These are phyloP conservation scores for Cercospora beticola DNA, from an alignment of 2,329 filamentous ascomycete genomes.

Conservation along the genomic window DNA sequence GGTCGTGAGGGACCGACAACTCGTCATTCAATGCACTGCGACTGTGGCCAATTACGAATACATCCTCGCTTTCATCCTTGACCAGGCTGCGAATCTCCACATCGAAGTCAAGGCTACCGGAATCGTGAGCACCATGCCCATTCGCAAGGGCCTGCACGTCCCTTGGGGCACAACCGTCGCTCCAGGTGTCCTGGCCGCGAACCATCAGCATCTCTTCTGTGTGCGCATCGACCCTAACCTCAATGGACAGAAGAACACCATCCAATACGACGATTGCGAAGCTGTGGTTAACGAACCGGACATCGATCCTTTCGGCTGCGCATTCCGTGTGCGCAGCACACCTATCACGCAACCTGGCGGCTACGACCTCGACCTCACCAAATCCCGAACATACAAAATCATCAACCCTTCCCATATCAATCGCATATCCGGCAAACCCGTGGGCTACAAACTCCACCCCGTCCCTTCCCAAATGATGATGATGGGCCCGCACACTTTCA, in stretches of 20 bases:
- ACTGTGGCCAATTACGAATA: too few relatives aligned
- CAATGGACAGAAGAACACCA: slow-evolving; percentile 48
- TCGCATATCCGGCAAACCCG: not conserved
- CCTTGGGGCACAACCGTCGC: slow-evolving; percentile 68
- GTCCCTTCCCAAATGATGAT: not conserved
- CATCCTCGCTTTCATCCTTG: too few relatives aligned
- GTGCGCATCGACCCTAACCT: slow-evolving; percentile 51
- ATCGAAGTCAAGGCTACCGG: too few relatives aligned
- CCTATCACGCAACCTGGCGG: not conserved
- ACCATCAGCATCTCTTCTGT: slow-evolving; percentile 75
- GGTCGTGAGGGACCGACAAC: too few relatives aligned
- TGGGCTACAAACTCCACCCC: not conserved
- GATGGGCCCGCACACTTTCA: not conserved
- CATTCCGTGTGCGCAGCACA: not conserved
- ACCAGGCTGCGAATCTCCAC: too few relatives aligned
- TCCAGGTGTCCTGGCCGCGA: slow-evolving; percentile 65
- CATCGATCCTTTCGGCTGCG: not conserved
- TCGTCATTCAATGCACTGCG: too few relatives aligned
- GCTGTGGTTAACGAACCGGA: not conserved
- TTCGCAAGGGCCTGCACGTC: slow-evolving; percentile 66
- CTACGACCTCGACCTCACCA: not conserved
- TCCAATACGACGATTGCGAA: slow-evolving; percentile 43
- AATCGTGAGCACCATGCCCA: slow-evolving; percentile 51
- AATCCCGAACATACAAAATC: not conserved
- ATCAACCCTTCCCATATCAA: not conserved